Base-by-base conservation (phyloP, 1,139 yeast species). In the Protomyces inundatus region DNA sequence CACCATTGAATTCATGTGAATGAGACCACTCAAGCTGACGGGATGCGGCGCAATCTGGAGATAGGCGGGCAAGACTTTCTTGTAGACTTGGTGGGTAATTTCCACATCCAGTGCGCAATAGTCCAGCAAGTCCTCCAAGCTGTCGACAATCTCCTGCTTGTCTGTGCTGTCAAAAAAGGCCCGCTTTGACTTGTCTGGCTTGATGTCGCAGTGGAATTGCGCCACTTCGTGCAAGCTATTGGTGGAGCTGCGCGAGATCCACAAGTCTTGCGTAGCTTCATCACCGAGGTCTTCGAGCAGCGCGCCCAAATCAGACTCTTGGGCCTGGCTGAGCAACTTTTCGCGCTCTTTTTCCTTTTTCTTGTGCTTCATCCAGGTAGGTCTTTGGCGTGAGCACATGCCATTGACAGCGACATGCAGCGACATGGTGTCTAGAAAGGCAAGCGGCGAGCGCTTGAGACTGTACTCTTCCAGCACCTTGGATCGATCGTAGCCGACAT, bases 341-440 rank as follows among this genome's bases (percentile, higher is more conserved):
- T 64, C 59, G 66, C 67, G 62, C 63, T 61, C 64, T 54, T 68
- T 69, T 70, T 67, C 61, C 69, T 66, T 68, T 71, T 68, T 84
- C 65, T 80, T 81, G 71, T 82, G 85, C 68, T 84, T 85, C 71
- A 83, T 76, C 90, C 95, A 95, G 33, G 81, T 79, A 0, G 91
- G 87, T 67, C 98, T 77, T 72, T 95, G 98, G 69, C 90, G 84
- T 0, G 98, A 88, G 72, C 97, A 89, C 81, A 95, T 87, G 0
- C 99, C 99, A 61, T 88, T 85, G 0, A 85, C 84, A 0, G 98
- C 95, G 46, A 91, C 85, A 75, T 95, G 98, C 33, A 95, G 77
- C 0, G 98, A 86, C 93, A 93, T 88, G 0, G 96, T 93, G 74
- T 95, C 99, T 65, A 95, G 69, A 71, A 79, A 95, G 74, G 90